These are phyloP conservation scores for Trametes sp. DNA, from an alignment of 1,284 basidiomycete species.

Conservation along the genomic window DNA sequence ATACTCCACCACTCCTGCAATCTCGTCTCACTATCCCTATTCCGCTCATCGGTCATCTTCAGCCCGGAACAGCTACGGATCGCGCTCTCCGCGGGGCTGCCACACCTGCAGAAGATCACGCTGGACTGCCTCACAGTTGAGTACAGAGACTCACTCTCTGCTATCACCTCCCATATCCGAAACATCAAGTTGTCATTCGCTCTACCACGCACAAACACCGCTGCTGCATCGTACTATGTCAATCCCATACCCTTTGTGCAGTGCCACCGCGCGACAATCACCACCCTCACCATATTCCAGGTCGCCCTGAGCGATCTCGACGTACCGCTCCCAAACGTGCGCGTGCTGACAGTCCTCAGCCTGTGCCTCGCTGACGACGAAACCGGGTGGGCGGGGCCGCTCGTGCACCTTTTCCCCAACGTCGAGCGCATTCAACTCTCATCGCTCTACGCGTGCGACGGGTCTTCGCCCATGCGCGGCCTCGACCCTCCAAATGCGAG, in stretches of 20 bases:
- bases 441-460: neutral
- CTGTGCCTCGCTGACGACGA: neutral
- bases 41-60: no score
- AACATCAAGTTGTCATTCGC: no score
- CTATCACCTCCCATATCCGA: no score
- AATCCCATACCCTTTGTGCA: slow-evolving; percentile 2
- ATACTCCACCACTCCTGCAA: no score
- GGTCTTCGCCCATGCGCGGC: neutral
- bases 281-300: neutral
- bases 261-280: neutral
- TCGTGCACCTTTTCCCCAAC: slow-evolving; percentile 1
- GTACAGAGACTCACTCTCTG: no score
- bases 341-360: neutral
- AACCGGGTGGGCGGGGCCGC: neutral
- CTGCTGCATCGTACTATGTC: neutral
- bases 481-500: neutral
- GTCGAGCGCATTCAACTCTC: slow-evolving; percentile 1
- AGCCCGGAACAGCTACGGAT: no score
- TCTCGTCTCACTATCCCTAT: no score
- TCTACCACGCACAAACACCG: no score
- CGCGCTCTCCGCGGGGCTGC: no score
- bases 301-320: neutral
- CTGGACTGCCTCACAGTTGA: no score
- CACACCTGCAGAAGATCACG: no score
- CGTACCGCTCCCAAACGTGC: neutral